phyloP scores from a whole-genome alignment of 495 filamentous ascomycete genomes.

The Bryoglossum gracile region DNA sequence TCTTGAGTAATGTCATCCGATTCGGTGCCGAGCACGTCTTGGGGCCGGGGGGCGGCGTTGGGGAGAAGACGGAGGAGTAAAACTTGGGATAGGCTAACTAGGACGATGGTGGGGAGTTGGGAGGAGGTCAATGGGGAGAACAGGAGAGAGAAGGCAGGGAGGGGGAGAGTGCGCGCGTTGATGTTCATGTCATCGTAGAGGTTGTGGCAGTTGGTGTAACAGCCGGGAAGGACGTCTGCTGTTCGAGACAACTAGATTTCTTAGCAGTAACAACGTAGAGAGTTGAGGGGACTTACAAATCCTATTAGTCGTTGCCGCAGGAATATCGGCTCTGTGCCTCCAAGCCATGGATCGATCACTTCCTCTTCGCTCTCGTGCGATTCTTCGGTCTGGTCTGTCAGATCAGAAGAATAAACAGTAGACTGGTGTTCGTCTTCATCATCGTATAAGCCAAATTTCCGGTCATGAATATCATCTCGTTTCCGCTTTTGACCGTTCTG shows the following conservation, averaged over 20 bases:
- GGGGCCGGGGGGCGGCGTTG: slow-evolving; percentile 43
- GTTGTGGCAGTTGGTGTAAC: slow-evolving; percentile 25
- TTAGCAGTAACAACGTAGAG: slow-evolving; percentile 5
- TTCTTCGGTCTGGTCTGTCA: slow-evolving; percentile 4
- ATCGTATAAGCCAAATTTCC: slow-evolving; percentile 30
- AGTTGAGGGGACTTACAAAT: slow-evolving; percentile 24
- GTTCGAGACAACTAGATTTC: slow-evolving; percentile 15
- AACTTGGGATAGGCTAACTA: slow-evolving; percentile 56
- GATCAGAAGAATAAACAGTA: slow-evolving; percentile 13
- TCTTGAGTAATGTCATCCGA: slow-evolving; percentile 43
- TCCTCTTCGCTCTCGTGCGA: slow-evolving; percentile 23
- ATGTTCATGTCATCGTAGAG: slow-evolving; percentile 36
- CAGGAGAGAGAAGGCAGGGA: slow-evolving; percentile 66
- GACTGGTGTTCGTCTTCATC: slow-evolving; percentile 17
- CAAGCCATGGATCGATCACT: slow-evolving; percentile 24
- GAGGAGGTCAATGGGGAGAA: slow-evolving; percentile 42
- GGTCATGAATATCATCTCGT: slow-evolving; percentile 41
- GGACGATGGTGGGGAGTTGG: slow-evolving; percentile 40
- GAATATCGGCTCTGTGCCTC: slow-evolving; percentile 33
- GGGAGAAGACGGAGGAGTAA: slow-evolving; percentile 59
- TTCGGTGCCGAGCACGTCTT: slow-evolving; percentile 20
- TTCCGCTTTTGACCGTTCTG: slow-evolving; percentile 45
- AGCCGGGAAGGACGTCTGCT: slow-evolving; percentile 10
- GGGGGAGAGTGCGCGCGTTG: slow-evolving; percentile 56
- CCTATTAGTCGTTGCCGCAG: slow-evolving; percentile 34